Evolutionary conservation across 2,329 filamentous ascomycete species (phyloP).

Genomic region (Penicillium brevicompactum): DNA sequence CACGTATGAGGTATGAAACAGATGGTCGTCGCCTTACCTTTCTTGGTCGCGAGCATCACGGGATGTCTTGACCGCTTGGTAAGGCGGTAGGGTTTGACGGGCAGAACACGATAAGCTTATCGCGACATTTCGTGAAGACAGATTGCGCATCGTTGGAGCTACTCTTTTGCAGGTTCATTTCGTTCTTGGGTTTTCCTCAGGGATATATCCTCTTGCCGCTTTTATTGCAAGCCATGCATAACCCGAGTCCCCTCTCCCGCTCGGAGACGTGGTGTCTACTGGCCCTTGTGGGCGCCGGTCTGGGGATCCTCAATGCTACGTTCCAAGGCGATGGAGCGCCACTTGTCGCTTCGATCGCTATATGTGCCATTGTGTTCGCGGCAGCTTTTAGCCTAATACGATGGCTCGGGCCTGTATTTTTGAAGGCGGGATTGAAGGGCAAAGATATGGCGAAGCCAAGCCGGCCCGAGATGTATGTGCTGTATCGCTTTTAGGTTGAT

Average conservation of each 20-base stretch:
- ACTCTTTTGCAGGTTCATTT: constrained; percentile 1
- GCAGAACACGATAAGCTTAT: constrained; percentile 27
- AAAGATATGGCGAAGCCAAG: constrained; percentile 81
- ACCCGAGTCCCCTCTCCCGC: constrained; percentile 46
- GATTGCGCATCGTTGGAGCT: constrained; percentile 27
- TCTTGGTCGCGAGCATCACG: constrained; percentile 21
- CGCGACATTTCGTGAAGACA: constrained; percentile 29
- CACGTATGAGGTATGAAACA: constrained; percentile 26
- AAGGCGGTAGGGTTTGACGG: constrained; percentile 27
- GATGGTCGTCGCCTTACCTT: constrained; percentile 22
- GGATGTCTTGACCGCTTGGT: constrained; percentile 19
- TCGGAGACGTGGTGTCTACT: constrained; percentile 61
- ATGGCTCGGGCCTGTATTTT: constrained; percentile 90
- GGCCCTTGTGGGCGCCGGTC: constrained; percentile 67
- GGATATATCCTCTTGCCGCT: neutral
- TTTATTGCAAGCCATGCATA: constrained; percentile 33
- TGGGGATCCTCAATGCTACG: constrained; percentile 74
- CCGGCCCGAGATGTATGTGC: constrained; percentile 69
- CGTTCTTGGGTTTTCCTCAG: constrained; percentile 5
- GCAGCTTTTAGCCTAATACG: constrained; percentile 82
- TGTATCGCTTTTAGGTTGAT: constrained; percentile 1
- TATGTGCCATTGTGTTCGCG: constrained; percentile 81
- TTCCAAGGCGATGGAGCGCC: constrained; percentile 86
- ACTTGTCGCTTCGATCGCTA: constrained; percentile 81
- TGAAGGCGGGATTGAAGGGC: constrained; percentile 84